Evolutionary conservation across 2,329 filamentous ascomycete species (phyloP).

Genomic region (Coniochaeta sp.): DNA sequence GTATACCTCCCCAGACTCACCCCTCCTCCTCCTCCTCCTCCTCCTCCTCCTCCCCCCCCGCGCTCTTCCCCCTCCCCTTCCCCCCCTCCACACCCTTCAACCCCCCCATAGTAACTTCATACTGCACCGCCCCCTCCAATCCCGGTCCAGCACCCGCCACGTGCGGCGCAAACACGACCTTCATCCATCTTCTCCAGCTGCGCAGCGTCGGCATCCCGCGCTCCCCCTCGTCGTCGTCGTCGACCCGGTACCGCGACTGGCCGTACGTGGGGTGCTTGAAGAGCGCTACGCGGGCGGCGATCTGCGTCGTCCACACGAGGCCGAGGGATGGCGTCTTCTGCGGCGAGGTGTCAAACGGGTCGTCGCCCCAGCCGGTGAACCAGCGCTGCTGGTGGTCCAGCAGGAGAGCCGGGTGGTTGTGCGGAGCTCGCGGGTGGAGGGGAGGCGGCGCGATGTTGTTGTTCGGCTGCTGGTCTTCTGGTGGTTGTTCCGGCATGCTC

Average conservation of each 20-base stretch:
- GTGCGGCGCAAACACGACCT: constrained; percentile 85
- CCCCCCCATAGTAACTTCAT: constrained; percentile 67
- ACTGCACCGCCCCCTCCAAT: constrained; percentile 53
- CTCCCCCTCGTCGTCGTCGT: constrained; percentile 35
- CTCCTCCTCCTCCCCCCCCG: constrained; percentile 10
- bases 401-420: constrained; percentile 53
- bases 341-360: constrained; percentile 35
- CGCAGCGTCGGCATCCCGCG: constrained; percentile 37
- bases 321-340: constrained; percentile 83
- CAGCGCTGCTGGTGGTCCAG: constrained; percentile 89
- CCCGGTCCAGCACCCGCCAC: constrained; percentile 42
- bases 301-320: constrained; percentile 85
- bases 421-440: background rate
- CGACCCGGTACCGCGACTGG: constrained; percentile 18
- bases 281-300: constrained; percentile 74
- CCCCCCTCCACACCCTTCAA: constrained; percentile 29
- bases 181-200: constrained; percentile 70
- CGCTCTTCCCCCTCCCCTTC: constrained; percentile 8
- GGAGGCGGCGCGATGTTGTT: background rate
- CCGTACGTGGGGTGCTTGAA: constrained; percentile 60
- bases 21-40: constrained; percentile 1
- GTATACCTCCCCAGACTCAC: background rate
- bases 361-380: constrained; percentile 93
- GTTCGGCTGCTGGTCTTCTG: background rate
- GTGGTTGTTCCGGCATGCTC: constrained; percentile 21